Conservation (phyloP, 371 early-diverging fungal species). For the Mortierella sp. region DNA sequence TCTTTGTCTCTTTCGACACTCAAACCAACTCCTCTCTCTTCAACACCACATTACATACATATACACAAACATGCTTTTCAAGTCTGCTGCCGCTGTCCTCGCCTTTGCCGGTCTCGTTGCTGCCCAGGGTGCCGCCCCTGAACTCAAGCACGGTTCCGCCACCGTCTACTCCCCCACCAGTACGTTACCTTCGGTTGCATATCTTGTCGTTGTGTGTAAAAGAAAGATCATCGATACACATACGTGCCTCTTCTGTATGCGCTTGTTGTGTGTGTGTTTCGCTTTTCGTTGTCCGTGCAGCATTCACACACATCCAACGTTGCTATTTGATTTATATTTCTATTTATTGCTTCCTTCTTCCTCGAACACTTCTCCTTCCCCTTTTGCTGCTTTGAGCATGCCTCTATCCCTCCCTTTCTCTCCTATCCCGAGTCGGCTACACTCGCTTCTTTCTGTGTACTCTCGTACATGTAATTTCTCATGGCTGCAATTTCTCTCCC, state of each 20-base stretch:
- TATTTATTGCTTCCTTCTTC: neutral
- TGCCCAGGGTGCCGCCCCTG: conserved; percentile 34
- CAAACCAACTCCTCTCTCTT: neutral
- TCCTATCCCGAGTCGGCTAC: neutral
- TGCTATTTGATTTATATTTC: neutral
- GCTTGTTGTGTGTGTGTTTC: too few relatives aligned
- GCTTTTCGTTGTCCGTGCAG: neutral
- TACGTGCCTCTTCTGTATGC: neutral
- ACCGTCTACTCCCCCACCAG: conserved; percentile 17
- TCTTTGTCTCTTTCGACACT: neutral
- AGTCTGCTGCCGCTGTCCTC: conserved; percentile 51
- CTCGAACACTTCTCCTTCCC: neutral
- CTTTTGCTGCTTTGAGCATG: neutral
- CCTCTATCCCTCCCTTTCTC: neutral
- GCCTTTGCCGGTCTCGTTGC: conserved; percentile 52
- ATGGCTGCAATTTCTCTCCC: neutral
- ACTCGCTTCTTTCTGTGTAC: neutral
- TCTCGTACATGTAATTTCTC: neutral
- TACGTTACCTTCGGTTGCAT: conserved; percentile 22
- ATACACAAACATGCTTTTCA: conserved; percentile 57
- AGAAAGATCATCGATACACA: neutral
- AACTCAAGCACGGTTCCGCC: conserved; percentile 32
- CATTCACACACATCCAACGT: neutral
- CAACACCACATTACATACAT: conserved; percentile 6
- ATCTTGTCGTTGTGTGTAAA: neutral